phyloP scores from a whole-genome alignment of 805 yeast species.

The Pichia rugopelliculosa region DNA sequence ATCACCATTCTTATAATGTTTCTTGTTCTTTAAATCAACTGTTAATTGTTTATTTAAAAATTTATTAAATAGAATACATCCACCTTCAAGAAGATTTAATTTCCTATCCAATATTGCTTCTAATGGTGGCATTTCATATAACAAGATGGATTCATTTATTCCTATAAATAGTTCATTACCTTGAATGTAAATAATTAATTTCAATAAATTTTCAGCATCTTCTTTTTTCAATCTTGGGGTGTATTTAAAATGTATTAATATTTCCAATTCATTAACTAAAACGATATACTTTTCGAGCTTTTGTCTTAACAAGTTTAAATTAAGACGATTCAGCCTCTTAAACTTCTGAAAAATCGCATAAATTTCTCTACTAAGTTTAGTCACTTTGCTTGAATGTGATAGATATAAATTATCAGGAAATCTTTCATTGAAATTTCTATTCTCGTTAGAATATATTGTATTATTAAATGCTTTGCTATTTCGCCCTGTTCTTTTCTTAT shows the following conservation, averaged over 20 bases:
- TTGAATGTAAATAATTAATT: background rate
- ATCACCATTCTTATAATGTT: background rate
- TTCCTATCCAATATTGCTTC: slow-evolving; percentile 1
- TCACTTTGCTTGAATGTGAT: background rate
- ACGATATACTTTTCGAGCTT: slow-evolving; percentile 7
- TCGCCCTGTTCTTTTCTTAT: slow-evolving; percentile 3
- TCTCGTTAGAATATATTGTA: slow-evolving; percentile 4
- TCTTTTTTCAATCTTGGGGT: slow-evolving; percentile 1
- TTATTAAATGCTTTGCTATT: background rate
- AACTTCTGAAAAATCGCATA: background rate
- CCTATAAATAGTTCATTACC: background rate
- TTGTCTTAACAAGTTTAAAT: background rate
- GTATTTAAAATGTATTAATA: slow-evolving; percentile 1
- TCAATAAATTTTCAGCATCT: slow-evolving; percentile 1
- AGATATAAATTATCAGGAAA: slow-evolving; percentile 3
- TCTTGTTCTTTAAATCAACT: background rate
- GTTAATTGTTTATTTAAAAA: slow-evolving; percentile 1
- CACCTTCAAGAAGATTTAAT: slow-evolving; percentile 5
- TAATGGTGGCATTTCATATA: background rate
- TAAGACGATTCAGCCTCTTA: too few relatives aligned
- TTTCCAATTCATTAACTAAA: slow-evolving; percentile 6
- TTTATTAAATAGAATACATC: slow-evolving; percentile 5
- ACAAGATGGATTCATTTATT: background rate
- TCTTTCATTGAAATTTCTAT: slow-evolving; percentile 3
- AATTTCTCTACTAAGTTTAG: background rate